These are phyloP conservation scores for Flaveria ramosissima DNA, from an alignment of 129 eudicot genomes.

Conservation along the genomic window DNA sequence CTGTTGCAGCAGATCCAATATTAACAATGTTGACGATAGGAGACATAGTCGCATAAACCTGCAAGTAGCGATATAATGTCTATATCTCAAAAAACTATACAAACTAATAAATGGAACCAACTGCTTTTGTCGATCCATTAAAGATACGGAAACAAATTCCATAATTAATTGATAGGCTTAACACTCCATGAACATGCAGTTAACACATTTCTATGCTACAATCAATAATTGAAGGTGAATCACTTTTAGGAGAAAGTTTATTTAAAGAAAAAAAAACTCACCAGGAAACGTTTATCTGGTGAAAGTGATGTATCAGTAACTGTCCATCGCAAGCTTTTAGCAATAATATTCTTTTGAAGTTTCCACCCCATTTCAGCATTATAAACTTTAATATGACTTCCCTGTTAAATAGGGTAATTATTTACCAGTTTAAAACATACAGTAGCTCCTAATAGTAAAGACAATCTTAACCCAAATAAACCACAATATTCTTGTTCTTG, in stretches of 20 bases:
- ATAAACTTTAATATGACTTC: slow-evolving; percentile 83
- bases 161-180: slow-evolving; percentile 7
- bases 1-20: slow-evolving; percentile 69
- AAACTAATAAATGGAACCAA: not conserved
- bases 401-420: slow-evolving; percentile 43
- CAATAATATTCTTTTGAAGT: slow-evolving; percentile 75
- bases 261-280: slow-evolving; percentile 26
- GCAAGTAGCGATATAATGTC: slow-evolving; percentile 33
- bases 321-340: slow-evolving; percentile 92
- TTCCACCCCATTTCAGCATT: slow-evolving; percentile 89
- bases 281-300: slow-evolving; percentile 80
- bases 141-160: slow-evolving; percentile 1
- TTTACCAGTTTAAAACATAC: not conserved
- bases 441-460: slow-evolving; percentile 5
- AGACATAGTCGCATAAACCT: slow-evolving; percentile 96
- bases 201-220: slow-evolving; percentile 14
- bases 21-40: slow-evolving; percentile 80
- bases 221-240: not conserved
- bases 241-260: not conserved
- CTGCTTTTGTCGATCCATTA: not conserved
- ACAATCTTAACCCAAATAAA: not conserved
- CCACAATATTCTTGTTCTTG: not conserved
- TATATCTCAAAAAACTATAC: not conserved
- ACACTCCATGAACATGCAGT: not conserved
- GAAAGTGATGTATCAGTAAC: slow-evolving; percentile 93